Evolutionary conservation across 2,329 filamentous ascomycete species (phyloP).

Genomic region (Fusarium robinianum): DNA sequence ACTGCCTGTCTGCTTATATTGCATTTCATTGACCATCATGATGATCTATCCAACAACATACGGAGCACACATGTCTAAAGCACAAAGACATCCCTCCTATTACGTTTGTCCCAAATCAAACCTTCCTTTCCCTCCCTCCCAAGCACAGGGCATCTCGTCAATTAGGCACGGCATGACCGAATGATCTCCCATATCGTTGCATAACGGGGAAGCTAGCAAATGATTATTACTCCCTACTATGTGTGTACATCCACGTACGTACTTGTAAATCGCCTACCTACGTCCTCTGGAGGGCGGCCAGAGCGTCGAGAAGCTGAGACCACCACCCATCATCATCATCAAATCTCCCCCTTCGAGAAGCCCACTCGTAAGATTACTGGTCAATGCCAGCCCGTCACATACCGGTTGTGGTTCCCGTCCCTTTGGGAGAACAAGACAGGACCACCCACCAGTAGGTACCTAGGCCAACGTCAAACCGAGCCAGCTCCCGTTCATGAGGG

Average conservation of each 20-base stretch:
- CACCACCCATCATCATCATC: slow-evolving; percentile 13
- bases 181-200: slow-evolving; percentile 12
- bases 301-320: slow-evolving; percentile 29
- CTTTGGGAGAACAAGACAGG: background rate
- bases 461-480: slow-evolving; percentile 11
- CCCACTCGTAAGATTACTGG: slow-evolving; percentile 35
- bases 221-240: too few relatives aligned
- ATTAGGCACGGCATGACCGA: slow-evolving; percentile 16
- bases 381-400: slow-evolving; percentile 33
- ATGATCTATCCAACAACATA: too few relatives aligned
- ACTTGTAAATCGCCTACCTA: slow-evolving; percentile 10
- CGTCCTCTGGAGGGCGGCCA: slow-evolving; percentile 6
- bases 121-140: background rate
- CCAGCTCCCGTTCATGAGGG: slow-evolving; percentile 7
- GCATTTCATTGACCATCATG: too few relatives aligned
- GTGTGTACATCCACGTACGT: too few relatives aligned
- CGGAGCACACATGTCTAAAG: too few relatives aligned
- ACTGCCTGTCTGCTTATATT: too few relatives aligned
- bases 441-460: too few relatives aligned
- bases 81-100: background rate
- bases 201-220: too few relatives aligned
- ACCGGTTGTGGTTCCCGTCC: slow-evolving; percentile 2
- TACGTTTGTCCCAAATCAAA: background rate
- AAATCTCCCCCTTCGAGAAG: slow-evolving; percentile 16
- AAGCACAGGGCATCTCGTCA: slow-evolving; percentile 4